Evolutionary conservation across 495 filamentous ascomycete genomes (phyloP), one percentile per base, ranked within the genome.

Genomic region (Aspergillus asperescens): DNA sequence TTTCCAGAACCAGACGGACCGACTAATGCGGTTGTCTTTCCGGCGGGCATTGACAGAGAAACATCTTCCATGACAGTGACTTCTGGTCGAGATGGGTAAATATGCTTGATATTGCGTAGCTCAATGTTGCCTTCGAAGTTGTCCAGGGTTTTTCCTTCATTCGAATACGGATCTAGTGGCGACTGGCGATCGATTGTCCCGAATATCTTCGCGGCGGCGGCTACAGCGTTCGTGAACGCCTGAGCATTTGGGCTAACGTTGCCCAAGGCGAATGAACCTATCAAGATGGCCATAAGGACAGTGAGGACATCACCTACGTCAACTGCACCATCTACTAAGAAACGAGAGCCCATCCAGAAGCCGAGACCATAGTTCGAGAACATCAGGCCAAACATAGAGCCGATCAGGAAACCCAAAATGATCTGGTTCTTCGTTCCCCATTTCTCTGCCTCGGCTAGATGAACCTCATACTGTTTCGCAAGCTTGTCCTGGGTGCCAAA

Each of bases 261-360:
- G 19, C 91, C 89, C 40, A 97, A 72, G 47, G 88, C 86, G 67
- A 95, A 94, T 4, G 93, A 90, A 44, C 90, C 93, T 52, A 95
- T 91, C 68, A 98, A 83, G 55, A 94, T 84, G 20, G 88, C 77
- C 77, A 98, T 81, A 68, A 96, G 72, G 48, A 97, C 90, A 9
- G 84, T 97, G 28, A 96, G 63, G 57, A 75, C 61, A 52, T 73
- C 60, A 39, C 72, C 73, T 5, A 82, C 69, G 28, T 67, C 63
- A 20, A 86, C 74, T n/a, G 84, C 77, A 1, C 83, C 83, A 7
- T 77, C 62, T 0, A 90, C 84, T 6, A 95, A 62, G 67, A 83
- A 96, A 39, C 81, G 77, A 52, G 86, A 90, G 9, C 93, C 93
- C 76, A 90, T 87, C 93, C 93, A 98, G 73, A 97, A 98, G 31